These are phyloP conservation scores for Selaginella moellendorffii DNA, from an alignment of 75 land plant genomes.

Conservation along the genomic window DNA sequence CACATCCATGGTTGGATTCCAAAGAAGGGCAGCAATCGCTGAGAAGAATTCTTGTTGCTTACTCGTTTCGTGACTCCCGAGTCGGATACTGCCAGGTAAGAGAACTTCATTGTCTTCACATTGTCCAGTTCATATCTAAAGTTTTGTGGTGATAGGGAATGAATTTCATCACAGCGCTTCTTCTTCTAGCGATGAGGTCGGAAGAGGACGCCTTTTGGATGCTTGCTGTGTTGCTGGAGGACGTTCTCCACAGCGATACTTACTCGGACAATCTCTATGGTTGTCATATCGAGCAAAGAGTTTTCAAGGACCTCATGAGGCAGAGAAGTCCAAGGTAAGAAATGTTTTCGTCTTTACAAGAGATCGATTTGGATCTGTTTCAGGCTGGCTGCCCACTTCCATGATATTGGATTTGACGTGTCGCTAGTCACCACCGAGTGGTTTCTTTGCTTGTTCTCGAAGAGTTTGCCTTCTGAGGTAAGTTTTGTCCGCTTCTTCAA, in stretches of 20 bases:
- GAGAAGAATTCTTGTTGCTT: conserved; percentile 83
- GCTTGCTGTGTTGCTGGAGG: conserved; percentile 89
- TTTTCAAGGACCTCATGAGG: conserved; percentile 71
- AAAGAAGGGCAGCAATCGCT: conserved; percentile 76
- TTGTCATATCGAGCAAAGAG: conserved; percentile 95
- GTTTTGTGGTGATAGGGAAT: conserved; percentile 74
- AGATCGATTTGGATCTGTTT: too few relatives aligned
- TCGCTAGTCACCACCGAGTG: conserved; percentile 93
- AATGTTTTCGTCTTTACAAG: too few relatives aligned
- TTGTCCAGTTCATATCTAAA: too few relatives aligned
- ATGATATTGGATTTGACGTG: conserved; percentile 78
- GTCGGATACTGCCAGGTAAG: conserved; percentile 99
- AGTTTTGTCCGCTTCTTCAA: too few relatives aligned
- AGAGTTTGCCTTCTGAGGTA: conserved; percentile 95
- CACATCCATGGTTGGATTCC: conserved; percentile 92
- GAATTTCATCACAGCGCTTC: conserved; percentile 79
- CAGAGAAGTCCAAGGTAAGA: conserved; percentile 74
- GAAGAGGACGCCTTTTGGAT: too few relatives aligned
- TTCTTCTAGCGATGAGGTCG: conserved; percentile 95
- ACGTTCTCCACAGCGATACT: conserved; percentile 77
- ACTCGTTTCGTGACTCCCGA: conserved; percentile 91
- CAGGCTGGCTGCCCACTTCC: conserved; percentile 84
- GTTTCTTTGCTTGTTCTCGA: conserved; percentile 91
- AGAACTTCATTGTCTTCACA: too few relatives aligned
- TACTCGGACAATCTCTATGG: conserved; percentile 76